Evolutionary conservation across 2,329 filamentous ascomycete species (phyloP).

Genomic region (Trichoderma asperellum): DNA sequence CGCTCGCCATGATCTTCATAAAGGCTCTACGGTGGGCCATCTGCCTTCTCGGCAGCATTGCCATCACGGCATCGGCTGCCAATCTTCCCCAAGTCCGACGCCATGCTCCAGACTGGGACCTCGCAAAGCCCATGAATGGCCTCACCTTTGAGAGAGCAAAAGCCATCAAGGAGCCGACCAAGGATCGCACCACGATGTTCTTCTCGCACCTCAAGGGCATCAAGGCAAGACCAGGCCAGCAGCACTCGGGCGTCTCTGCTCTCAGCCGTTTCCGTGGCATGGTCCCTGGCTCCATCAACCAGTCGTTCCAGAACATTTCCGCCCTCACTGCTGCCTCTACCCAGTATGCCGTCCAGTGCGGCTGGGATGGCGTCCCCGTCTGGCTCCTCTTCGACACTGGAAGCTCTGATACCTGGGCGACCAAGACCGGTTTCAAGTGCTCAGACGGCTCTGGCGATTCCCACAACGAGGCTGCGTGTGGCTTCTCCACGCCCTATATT

Average conservation of each 20-base stretch:
- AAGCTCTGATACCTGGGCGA: constrained; percentile 57
- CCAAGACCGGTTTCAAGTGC: constrained; percentile 48
- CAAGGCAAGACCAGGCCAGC: constrained; percentile 32
- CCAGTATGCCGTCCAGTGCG: constrained; percentile 48
- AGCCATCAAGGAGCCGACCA: constrained; percentile 35
- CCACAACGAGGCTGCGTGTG: constrained; percentile 42
- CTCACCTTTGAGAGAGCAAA: constrained; percentile 45
- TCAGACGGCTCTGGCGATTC: constrained; percentile 42
- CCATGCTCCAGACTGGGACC: constrained; percentile 37
- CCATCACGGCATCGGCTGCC: neutral
- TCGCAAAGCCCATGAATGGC: constrained; percentile 45
- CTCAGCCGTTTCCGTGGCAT: constrained; percentile 35
- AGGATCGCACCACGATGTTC: constrained; percentile 38
- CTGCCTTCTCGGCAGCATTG: constrained; percentile 27
- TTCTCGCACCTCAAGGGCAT: constrained; percentile 44
- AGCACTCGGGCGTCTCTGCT: constrained; percentile 39
- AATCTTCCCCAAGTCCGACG: constrained; percentile 20
- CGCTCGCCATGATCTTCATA: neutral
- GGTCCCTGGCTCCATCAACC: constrained; percentile 31
- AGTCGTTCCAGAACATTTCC: constrained; percentile 45
- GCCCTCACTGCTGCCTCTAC: constrained; percentile 46
- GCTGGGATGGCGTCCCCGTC: constrained; percentile 45
- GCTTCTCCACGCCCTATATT: constrained; percentile 47
- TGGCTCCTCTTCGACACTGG: constrained; percentile 55
- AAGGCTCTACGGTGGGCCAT: neutral